phyloP scores from a whole-genome alignment of 2,329 filamentous ascomycete species.

The Aspergillus brunneoviolaceus region DNA sequence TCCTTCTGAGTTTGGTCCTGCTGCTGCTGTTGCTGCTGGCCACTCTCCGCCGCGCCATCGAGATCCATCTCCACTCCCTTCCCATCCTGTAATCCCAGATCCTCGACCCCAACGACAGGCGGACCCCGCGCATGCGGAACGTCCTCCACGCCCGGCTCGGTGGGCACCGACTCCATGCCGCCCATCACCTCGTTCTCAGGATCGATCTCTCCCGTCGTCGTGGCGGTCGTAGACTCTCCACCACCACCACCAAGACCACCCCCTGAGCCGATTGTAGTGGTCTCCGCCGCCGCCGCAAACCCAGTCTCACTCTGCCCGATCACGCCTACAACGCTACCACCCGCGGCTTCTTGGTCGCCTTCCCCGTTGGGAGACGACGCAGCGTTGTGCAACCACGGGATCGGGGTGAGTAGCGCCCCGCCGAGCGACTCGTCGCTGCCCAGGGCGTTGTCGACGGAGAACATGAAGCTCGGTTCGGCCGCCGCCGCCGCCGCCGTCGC shows the following conservation, averaged over 20 bases:
- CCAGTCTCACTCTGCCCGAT: neutral
- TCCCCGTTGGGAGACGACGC: conserved; percentile 31
- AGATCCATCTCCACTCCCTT: conserved; percentile 46
- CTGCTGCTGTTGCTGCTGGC: neutral
- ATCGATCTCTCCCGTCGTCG: conserved; percentile 13
- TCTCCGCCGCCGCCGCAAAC: neutral
- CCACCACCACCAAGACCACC: neutral
- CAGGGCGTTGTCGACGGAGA: conserved; percentile 44
- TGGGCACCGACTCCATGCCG: conserved; percentile 36
- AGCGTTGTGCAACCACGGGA: conserved; percentile 72
- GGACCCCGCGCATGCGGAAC: conserved; percentile 80
- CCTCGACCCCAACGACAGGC: conserved; percentile 77
- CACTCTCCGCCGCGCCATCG: conserved; percentile 5
- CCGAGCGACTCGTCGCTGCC: conserved; percentile 87
- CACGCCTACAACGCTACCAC: neutral
- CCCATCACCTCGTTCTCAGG: conserved; percentile 19
- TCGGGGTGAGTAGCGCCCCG: conserved; percentile 87
- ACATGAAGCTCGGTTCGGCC: conserved; percentile 35
- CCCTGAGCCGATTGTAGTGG: neutral
- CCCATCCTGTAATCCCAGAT: conserved; percentile 74
- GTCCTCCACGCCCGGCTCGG: conserved; percentile 56
- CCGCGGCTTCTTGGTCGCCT: conserved; percentile 1
- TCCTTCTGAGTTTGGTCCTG: neutral
- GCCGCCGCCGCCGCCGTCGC: neutral
- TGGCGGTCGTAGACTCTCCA: neutral